Base-by-base conservation (phyloP, 495 filamentous ascomycete species). In the Extremus antarcticus region DNA sequence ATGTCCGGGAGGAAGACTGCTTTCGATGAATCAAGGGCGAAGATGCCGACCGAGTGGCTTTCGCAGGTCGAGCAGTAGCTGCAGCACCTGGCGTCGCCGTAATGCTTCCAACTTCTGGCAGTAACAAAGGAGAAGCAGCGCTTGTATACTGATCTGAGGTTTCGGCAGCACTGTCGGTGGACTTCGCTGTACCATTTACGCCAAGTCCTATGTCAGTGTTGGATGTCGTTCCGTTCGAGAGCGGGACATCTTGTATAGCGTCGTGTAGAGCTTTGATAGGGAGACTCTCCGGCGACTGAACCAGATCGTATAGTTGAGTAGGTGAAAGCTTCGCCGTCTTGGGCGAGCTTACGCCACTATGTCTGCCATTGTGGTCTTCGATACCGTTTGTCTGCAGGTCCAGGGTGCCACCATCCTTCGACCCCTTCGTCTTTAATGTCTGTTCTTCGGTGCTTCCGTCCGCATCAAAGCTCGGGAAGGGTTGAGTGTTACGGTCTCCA, bases 291-390 rank as follows among this genome's bases (percentile, higher is more conserved):
- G 77, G 75, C 0, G 78, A 73, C 4, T 73, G 69, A 0, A 77
- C 75, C 39, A 83, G 62, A 39, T 76, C 75, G 29, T 76, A 69
- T 29, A 82, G 75, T 66, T 80, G 74, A 54, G 71, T 73, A 0
- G 78, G 76, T 0, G 78, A 81, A 24, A 83, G 72, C 40, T 78
- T 77, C 51, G 78, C 63, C 25, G 75, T 64, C 43, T 69, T 74
- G 35, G 25, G 21, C 51, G 21, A 48, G 40, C 32, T 40, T 10
- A 23, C 47, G 39, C 52, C 48, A 41, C 47, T 32, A 20, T 20
- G 23, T 15, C 32, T 25, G 23, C 47, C 35, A 13, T 43, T 15
- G 7, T 23, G 35, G 32, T 32, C 3, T 4, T 19, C 19, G 16
- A 29, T n/a, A 21, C 47, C 38, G 19, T 50, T 51, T 43, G 23